A percentile compares a stretch with the other conserved stretches of the same genome.
Evolutionary conservation across 108 stramenopile species (phyloP).

Genomic region (Parmales sp.): DNA sequence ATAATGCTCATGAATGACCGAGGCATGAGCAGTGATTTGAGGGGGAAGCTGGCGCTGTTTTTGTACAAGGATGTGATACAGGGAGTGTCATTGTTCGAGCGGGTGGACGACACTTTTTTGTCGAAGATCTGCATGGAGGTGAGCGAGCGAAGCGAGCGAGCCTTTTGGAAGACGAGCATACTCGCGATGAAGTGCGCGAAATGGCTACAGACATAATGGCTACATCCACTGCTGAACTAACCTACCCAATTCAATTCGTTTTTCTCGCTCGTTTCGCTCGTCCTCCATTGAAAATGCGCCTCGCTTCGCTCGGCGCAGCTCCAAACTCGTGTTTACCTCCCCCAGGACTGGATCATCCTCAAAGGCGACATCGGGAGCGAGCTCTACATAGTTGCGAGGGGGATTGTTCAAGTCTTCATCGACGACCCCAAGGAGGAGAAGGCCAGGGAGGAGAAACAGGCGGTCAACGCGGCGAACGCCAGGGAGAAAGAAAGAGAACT

Average conservation of each 20-base stretch:
- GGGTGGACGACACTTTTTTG: slow-evolving; percentile 7
- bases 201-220: too few species aligned
- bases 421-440: background rate
- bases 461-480: background rate
- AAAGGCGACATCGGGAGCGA: slow-evolving; percentile 2
- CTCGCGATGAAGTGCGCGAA: too few species aligned
- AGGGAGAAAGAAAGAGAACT: background rate
- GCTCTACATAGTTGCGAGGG: background rate
- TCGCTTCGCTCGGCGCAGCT: too few species aligned
- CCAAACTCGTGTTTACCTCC: background rate
- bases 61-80: slow-evolving; percentile 11
- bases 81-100: background rate
- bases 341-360: background rate
- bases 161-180: too few species aligned
- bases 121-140: slow-evolving; percentile 10
- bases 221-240: too few species aligned
- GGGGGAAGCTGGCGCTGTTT: slow-evolving; percentile 6
- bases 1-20: background rate
- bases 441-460: background rate
- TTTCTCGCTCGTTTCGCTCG: too few species aligned
- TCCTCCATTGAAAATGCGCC: too few species aligned
- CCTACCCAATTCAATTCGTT: too few species aligned
- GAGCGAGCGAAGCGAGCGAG: too few species aligned
- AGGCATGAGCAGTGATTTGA: slow-evolving; percentile 4
- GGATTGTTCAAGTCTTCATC: slow-evolving; percentile 9